Evolutionary conservation across 805 yeast genomes (phyloP), one percentile per base, ranked within the genome.

Genomic region (Scheffersomyces coipomensis): DNA sequence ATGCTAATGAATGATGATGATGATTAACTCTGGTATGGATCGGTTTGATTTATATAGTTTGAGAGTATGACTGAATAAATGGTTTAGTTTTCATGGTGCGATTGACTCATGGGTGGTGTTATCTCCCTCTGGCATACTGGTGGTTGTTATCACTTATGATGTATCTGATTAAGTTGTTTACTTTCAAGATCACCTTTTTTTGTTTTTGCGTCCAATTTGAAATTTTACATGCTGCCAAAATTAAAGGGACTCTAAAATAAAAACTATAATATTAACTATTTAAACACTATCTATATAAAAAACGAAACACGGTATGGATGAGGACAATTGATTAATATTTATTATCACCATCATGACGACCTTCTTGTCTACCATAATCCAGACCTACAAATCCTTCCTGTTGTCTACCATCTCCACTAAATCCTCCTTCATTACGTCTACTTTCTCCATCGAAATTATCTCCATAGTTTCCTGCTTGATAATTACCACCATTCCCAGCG

Each of bases 391-490:
- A 33, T 13, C 25, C 37, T 21, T 41, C 44, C 29, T 40, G 40
- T 27, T 11, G 29, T 5, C 43, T 41, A 17, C 34, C 34, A 13
- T 29, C 19, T 10, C 46, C 47, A 10, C 37, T 33, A 10, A 9
- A 10, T 3, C 26, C 34, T 13, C 26, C 34, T n/a, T 41, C 44
- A 27, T 37, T 44, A n/a, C 32, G 37, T n/a, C 31, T 43, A 37
- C 59, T 51, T 42, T 52, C 58, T 34, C 33, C 43, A 19, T 52
- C 56, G 49, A 36, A 55, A 56, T 29, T 15, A 17, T 34, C 39
- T 10, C 40, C 43, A 21, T 13, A 19, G 11, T 26, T 23, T 18
- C 30, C 42, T 19, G 34, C 32, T 22, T 39, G 24, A 15, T 41
- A 30, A 27, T 34, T 33, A 24, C 23, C 43, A 19, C 23, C 19